These are phyloP conservation scores for Ruellia speciosa DNA, from an alignment of 305 asterid genomes.

Conservation along the genomic window DNA sequence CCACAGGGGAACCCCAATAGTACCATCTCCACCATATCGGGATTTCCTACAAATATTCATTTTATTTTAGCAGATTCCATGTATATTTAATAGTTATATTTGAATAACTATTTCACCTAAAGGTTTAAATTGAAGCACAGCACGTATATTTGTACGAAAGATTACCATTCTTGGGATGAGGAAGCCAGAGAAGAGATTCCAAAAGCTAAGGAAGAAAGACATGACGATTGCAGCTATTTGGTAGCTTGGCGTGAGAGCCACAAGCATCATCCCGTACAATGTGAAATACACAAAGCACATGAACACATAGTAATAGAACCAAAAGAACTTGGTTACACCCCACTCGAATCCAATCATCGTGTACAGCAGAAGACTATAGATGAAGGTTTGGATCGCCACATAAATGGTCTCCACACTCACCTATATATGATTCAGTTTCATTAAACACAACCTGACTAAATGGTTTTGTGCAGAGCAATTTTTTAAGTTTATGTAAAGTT, in stretches of 20 bases:
- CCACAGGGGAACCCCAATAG: slow-evolving; percentile 58
- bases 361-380: slow-evolving; percentile 44
- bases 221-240: slow-evolving; percentile 43
- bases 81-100: no score
- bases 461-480: no score
- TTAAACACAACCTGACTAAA: no score
- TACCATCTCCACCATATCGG: slow-evolving; percentile 64
- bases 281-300: slow-evolving; percentile 51
- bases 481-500: no score
- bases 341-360: slow-evolving; percentile 47
- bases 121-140: no score
- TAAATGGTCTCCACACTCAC: slow-evolving; percentile 42
- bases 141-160: no score
- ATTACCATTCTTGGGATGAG: slow-evolving; percentile 41
- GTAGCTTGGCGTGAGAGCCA: slow-evolving; percentile 47
- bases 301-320: slow-evolving; percentile 47
- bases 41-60: slow-evolving; percentile 30
- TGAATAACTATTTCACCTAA: no score
- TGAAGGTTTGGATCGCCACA: slow-evolving; percentile 34
- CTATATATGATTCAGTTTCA: slow-evolving; percentile 16
- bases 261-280: slow-evolving; percentile 45
- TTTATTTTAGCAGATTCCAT: no score
- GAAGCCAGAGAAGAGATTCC: slow-evolving; percentile 50
- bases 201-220: slow-evolving; percentile 46
- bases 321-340: slow-evolving; percentile 34